Evolutionary conservation across 345 rosid genomes (phyloP).

Genomic region (Eucalyptus tenuipes): DNA sequence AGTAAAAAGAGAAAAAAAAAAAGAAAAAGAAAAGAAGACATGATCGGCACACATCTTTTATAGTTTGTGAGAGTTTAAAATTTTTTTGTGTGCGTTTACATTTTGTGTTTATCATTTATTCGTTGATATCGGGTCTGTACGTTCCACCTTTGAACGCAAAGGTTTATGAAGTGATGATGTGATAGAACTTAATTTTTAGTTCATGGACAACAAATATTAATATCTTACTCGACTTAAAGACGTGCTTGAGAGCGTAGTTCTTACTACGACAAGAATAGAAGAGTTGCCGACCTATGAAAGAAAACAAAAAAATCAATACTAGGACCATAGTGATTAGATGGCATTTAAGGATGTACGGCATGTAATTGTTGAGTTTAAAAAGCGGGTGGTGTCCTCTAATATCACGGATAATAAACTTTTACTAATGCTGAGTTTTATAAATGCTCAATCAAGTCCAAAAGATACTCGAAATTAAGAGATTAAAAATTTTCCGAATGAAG

Average conservation of each 20-base stretch:
- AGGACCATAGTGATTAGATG: not conserved
- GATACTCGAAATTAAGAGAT: not conserved
- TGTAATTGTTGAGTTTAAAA: not conserved
- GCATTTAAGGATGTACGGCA: fast-evolving
- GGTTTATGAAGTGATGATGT: not conserved
- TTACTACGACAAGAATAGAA: not conserved
- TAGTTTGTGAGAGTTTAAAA: not conserved
- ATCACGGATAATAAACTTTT: not conserved
- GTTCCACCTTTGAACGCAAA: not conserved
- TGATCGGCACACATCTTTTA: not conserved
- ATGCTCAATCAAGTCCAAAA: not conserved
- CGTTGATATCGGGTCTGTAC: not conserved
- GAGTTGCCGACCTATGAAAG: not conserved
- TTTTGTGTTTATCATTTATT: too few species aligned
- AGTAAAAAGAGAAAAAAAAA: not conserved
- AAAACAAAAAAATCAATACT: too few species aligned
- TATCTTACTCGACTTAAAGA: too few species aligned
- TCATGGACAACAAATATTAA: too few species aligned
- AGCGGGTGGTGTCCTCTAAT: not conserved
- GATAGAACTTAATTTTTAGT: too few species aligned
- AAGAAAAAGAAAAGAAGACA: too few species aligned
- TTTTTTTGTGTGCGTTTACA: not conserved
- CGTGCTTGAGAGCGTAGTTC: not conserved
- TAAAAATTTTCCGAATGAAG: not conserved
- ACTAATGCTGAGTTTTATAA: not conserved